Evolutionary conservation across 2,329 filamentous ascomycete genomes (phyloP).

Genomic region (Plectosphaerella sp.): DNA sequence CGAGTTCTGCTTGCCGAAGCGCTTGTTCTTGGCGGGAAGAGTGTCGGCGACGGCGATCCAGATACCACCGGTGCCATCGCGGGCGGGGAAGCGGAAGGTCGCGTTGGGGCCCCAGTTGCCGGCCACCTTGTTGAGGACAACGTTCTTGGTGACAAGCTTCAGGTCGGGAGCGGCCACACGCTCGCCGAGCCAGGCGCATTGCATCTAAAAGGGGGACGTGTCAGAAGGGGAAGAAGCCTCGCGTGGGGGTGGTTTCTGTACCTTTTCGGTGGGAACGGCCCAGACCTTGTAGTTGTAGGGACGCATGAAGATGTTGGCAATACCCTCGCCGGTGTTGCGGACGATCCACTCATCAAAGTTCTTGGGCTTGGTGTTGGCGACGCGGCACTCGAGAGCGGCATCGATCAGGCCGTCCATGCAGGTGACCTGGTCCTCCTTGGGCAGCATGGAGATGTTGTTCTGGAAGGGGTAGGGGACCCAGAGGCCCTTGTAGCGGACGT

Average conservation of each 20-base stretch:
- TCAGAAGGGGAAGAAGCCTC: too few species aligned
- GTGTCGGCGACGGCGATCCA: conserved; percentile 97
- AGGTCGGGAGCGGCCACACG: conserved; percentile 95
- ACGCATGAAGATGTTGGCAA: conserved; percentile 96
- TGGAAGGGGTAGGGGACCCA: conserved; percentile 99
- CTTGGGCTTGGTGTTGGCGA: conserved; percentile 86
- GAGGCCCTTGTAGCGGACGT: conserved; percentile 91
- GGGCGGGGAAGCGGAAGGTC: conserved; percentile 96
- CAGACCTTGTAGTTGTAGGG: conserved; percentile 99
- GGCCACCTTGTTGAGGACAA: conserved; percentile 92
- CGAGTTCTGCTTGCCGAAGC: conserved; percentile 78
- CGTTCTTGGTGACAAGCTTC: conserved; percentile 89
- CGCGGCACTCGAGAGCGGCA: conserved; percentile 80
- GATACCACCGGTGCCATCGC: conserved; percentile 94
- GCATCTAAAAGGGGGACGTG: conserved; percentile 64
- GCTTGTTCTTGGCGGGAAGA: conserved; percentile 84
- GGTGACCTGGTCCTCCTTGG: conserved; percentile 93
- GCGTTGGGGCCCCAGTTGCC: conserved; percentile 98
- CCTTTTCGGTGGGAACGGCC: conserved; percentile 96
- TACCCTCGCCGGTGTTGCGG: conserved; percentile 81
- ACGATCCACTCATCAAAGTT: conserved; percentile 99
- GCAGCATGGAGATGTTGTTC: conserved; percentile 98
- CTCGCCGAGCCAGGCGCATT: conserved; percentile 97
- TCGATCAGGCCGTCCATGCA: conserved; percentile 96
- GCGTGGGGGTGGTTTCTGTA: conserved; percentile 34